These are phyloP conservation scores for Teratosphaeriaceae sp. DNA, from an alignment of 2,329 filamentous ascomycete species.

Conservation along the genomic window DNA sequence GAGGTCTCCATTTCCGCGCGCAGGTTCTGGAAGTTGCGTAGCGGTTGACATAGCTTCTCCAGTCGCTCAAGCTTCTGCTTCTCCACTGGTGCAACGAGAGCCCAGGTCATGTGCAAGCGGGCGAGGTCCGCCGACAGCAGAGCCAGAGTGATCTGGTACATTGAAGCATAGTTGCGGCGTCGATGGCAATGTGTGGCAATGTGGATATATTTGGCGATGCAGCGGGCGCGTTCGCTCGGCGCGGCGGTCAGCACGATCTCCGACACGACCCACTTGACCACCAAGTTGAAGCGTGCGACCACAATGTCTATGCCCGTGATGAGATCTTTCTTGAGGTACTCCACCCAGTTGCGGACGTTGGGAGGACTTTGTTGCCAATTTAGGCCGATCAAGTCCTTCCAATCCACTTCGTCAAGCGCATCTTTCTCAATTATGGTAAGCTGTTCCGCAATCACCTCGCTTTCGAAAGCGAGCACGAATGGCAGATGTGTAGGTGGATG, in stretches of 20 bases:
- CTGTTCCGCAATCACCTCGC: conserved; percentile 70
- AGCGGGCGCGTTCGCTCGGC: conserved; percentile 65
- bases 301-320: conserved; percentile 68
- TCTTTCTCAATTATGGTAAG: conserved; percentile 84
- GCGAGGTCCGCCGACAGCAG: conserved; percentile 66
- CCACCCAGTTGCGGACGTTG: conserved; percentile 58
- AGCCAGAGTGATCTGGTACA: conserved; percentile 73
- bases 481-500: conserved; percentile 53
- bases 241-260: conserved; percentile 69
- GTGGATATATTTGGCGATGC: conserved; percentile 75
- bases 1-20: conserved; percentile 68
- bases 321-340: conserved; percentile 58
- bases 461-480: conserved; percentile 75
- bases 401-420: conserved; percentile 77
- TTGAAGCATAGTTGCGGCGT: conserved; percentile 76
- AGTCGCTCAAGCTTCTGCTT: conserved; percentile 60
- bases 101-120: conserved; percentile 64
- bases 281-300: conserved; percentile 79
- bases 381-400: conserved; percentile 80
- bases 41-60: conserved; percentile 66
- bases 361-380: conserved; percentile 62
- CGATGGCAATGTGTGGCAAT: conserved; percentile 69
- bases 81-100: conserved; percentile 59
- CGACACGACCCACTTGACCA: conserved; percentile 80
- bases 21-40: conserved; percentile 70